Evolutionary conservation across 108 stramenopile genomes (phyloP).

Genomic region (Aurantiochytrium sp.): DNA sequence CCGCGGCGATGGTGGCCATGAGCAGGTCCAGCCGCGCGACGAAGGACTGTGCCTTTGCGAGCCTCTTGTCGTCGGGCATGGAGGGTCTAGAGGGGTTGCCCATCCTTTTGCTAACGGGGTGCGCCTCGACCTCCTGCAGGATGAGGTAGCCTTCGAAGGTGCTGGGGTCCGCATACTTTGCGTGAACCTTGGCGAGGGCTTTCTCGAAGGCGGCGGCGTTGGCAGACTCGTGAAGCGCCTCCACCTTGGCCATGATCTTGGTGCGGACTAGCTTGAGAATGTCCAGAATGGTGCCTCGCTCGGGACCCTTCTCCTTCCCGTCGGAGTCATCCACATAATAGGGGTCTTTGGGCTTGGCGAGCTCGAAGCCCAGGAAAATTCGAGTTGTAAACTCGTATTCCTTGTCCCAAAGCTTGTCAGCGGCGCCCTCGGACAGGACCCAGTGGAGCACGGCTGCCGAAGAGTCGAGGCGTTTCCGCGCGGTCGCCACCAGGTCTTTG

Average conservation of each 20-base stretch:
- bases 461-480: background rate
- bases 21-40: background rate
- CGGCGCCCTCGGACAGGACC: background rate
- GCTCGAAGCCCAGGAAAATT: no score
- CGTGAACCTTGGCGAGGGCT: background rate
- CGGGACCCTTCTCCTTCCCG: no score
- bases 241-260: background rate
- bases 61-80: background rate
- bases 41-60: background rate
- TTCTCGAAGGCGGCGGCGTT: background rate
- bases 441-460: background rate
- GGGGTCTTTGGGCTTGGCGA: no score
- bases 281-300: background rate
- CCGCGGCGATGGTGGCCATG: background rate
- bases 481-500: background rate
- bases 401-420: background rate
- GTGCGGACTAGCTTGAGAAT: background rate
- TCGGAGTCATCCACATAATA: no score
- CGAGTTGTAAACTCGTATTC: background rate
- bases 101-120: background rate
- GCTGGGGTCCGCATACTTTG: background rate
- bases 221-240: background rate
- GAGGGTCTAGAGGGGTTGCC: background rate
- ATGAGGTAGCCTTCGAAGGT: background rate
- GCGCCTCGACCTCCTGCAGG: background rate